Conservation (phyloP, 2,329 filamentous ascomycete species). For the Drechslera avenae region DNA sequence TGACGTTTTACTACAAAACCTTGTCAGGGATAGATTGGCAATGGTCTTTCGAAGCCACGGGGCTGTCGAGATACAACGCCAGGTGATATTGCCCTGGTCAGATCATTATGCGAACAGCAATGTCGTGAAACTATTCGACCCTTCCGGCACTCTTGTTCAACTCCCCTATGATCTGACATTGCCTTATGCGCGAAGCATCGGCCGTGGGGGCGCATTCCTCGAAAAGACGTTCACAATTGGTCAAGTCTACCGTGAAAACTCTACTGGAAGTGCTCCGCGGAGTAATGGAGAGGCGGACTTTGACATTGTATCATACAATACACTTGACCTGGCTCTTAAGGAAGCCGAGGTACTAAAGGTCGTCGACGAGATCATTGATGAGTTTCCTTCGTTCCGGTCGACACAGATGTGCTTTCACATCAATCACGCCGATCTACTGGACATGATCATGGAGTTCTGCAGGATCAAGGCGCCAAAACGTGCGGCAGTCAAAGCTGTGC, state of each 20-base stretch:
- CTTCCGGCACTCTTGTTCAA: constrained; percentile 85
- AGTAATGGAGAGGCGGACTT: constrained; percentile 92
- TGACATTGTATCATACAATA: constrained; percentile 86
- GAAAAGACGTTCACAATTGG: constrained; percentile 87
- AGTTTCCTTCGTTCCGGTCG: constrained; percentile 75
- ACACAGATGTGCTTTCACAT: constrained; percentile 85
- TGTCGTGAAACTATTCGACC: constrained; percentile 79
- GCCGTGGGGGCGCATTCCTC: constrained; percentile 68
- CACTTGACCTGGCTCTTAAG: constrained; percentile 81
- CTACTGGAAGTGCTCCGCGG: constrained; percentile 78
- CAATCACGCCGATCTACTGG: constrained; percentile 84
- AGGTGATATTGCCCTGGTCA: constrained; percentile 80
- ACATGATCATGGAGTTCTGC: constrained; percentile 89
- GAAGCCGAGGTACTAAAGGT: constrained; percentile 96
- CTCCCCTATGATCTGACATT: constrained; percentile 93
- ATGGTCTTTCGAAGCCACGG: constrained; percentile 88
- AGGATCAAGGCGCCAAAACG: constrained; percentile 73
- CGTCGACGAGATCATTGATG: constrained; percentile 83
- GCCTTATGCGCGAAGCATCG: constrained; percentile 83
- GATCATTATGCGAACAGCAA: constrained; percentile 72
- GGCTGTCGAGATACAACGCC: constrained; percentile 78
- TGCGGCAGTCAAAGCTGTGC: constrained; percentile 74
- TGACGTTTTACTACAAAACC: constrained; percentile 71
- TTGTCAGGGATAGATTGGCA: constrained; percentile 75
- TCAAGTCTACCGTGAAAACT: constrained; percentile 79